phyloP scores from a whole-genome alignment of 2,329 filamentous ascomycete genomes.

The Mycosphaerelloides madeirae region DNA sequence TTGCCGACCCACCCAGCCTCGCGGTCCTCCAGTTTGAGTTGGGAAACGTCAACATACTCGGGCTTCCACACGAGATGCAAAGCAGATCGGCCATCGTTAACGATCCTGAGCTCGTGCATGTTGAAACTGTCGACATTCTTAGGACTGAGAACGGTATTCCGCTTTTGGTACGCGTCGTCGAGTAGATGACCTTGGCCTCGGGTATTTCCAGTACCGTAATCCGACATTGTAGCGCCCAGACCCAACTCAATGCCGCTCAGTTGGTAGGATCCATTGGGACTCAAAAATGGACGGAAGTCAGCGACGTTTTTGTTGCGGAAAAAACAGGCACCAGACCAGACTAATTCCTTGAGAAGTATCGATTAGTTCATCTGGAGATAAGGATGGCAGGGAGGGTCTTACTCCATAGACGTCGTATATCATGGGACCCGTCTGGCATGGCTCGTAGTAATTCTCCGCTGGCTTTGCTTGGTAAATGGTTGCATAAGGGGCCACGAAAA shows the following conservation, averaged over 20 bases:
- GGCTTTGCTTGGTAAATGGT: constrained; percentile 1
- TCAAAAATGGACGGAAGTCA: constrained; percentile 18
- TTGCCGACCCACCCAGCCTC: constrained; percentile 6
- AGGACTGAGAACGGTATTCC: neutral
- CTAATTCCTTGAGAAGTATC: constrained; percentile 12
- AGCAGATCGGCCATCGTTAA: constrained; percentile 29
- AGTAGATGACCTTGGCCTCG: constrained; percentile 7
- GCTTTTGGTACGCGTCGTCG: constrained; percentile 7
- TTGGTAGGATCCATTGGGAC: constrained; percentile 1
- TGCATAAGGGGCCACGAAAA: constrained; percentile 6
- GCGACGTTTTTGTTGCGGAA: constrained; percentile 13
- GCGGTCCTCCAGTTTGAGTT: neutral
- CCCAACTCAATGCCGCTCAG: no score
- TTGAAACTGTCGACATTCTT: constrained; percentile 23
- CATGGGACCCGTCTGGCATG: constrained; percentile 2
- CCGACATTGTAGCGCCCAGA: constrained; percentile 6
- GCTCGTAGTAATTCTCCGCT: constrained; percentile 1
- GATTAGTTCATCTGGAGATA: neutral
- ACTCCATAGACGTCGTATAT: constrained; percentile 6
- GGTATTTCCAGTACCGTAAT: constrained; percentile 6
- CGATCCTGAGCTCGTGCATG: constrained; percentile 37
- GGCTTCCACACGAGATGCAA: constrained; percentile 24
- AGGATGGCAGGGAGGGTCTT: neutral
- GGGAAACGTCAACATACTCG: neutral
- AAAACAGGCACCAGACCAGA: constrained; percentile 17